Percentiles rank a stretch among this genome's conserved stretches.
Evolutionary conservation across 31 red algal species (phyloP).

Genomic region (Pterothamnion heteromorphum): DNA sequence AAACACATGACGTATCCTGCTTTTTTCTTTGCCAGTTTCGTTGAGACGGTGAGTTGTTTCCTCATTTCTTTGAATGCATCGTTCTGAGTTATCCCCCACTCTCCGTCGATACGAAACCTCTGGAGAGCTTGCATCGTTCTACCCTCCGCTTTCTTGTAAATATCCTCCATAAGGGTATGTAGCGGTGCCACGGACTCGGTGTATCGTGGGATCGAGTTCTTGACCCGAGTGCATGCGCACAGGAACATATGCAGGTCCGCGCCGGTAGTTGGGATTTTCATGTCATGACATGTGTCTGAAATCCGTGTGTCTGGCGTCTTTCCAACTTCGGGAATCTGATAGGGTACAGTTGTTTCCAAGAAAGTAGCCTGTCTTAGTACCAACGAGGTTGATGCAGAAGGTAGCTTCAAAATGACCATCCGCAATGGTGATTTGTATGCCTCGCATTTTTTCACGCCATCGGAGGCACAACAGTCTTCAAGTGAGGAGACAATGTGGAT

Average conservation of each 20-base stretch:
- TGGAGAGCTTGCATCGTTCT: neutral
- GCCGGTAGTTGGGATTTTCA: neutral
- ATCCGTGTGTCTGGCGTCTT: neutral
- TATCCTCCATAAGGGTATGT: slow-evolving; percentile 3
- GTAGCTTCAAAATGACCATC: no score
- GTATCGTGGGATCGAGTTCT: neutral
- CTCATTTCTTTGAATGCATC: neutral
- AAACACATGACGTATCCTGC: neutral
- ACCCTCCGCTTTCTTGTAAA: neutral
- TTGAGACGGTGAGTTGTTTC: neutral
- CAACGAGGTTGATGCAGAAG: no score
- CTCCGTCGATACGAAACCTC: neutral
- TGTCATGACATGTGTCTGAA: neutral
- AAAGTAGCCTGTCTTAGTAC: no score
- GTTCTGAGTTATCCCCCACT: neutral
- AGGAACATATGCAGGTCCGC: neutral
- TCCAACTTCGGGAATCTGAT: neutral
- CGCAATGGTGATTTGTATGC: no score
- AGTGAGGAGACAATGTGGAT: no score
- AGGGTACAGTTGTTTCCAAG: no score
- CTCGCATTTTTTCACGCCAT: no score
- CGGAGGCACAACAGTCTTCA: no score
- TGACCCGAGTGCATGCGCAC: neutral
- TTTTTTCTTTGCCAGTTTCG: slow-evolving; percentile 15
- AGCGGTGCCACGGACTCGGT: neutral